These are phyloP conservation scores for Fonsecaea monophora DNA, from an alignment of 2,329 filamentous ascomycete genomes.

Conservation along the genomic window DNA sequence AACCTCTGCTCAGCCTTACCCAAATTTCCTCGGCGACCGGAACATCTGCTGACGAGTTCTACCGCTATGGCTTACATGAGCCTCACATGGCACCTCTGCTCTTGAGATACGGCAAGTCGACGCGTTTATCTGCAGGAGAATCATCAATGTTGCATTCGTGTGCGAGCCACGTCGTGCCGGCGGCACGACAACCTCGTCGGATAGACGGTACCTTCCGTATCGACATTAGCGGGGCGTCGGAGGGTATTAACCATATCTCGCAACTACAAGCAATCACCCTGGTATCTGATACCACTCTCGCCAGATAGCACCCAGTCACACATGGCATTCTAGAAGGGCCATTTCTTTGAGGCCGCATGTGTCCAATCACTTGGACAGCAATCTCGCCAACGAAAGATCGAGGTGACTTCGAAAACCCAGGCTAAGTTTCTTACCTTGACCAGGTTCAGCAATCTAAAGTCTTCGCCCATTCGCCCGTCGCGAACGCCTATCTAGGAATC, in stretches of 20 bases:
- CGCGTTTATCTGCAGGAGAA: background rate
- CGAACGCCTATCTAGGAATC: slow-evolving; percentile 1
- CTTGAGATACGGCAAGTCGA: background rate
- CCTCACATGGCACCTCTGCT: background rate
- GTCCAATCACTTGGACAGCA: background rate
- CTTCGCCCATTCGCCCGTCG: slow-evolving; percentile 3
- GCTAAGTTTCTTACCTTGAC: slow-evolving; percentile 3
- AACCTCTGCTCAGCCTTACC: background rate
- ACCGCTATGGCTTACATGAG: background rate
- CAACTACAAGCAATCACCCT: background rate
- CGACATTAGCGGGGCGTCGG: background rate
- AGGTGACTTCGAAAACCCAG: background rate
- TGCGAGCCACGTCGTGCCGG: background rate
- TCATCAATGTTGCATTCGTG: background rate
- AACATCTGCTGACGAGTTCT: background rate
- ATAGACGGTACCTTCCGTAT: background rate
- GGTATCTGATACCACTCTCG: background rate
- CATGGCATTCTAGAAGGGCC: background rate
- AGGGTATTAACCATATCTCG: background rate
- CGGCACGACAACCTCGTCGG: background rate
- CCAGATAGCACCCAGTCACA: background rate
- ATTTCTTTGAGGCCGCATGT: background rate
- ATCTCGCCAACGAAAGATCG: slow-evolving; percentile 4
- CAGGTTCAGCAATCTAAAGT: background rate
- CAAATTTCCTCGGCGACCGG: background rate